phyloP scores from a whole-genome alignment of 768 basidiomycete species.

The Trichaptum fuscoviolaceum region DNA sequence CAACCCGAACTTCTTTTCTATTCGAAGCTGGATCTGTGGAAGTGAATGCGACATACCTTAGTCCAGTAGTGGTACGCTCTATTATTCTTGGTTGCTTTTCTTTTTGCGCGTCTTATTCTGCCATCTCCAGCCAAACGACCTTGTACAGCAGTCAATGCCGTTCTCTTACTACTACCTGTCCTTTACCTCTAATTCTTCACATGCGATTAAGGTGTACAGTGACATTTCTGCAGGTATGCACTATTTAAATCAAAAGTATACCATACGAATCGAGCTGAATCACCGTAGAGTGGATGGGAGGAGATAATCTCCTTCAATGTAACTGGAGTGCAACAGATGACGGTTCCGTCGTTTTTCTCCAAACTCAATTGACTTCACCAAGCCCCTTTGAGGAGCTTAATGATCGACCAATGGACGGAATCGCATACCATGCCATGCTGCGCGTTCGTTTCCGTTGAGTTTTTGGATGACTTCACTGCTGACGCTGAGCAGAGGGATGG shows the following conservation, averaged over 20 bases:
- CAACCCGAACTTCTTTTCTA: slow-evolving; percentile 10
- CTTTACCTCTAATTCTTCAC: slow-evolving; percentile 27
- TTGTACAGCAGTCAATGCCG: slow-evolving; percentile 24
- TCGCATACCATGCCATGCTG: not conserved
- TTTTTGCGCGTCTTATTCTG: too few species aligned
- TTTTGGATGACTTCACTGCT: too few species aligned
- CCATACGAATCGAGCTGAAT: too few species aligned
- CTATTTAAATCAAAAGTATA: too few species aligned
- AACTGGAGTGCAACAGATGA: not conserved
- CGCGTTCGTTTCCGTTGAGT: too few species aligned
- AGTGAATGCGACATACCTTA: slow-evolving; percentile 15
- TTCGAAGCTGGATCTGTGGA: slow-evolving; percentile 11
- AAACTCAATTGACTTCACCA: not conserved
- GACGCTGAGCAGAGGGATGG: too few species aligned
- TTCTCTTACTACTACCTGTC: slow-evolving; percentile 31
- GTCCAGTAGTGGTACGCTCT: slow-evolving; percentile 9
- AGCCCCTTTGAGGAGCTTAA: not conserved
- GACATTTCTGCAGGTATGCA: slow-evolving; percentile 27
- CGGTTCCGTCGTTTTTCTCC: not conserved
- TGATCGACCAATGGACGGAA: not conserved
- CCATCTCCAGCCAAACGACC: slow-evolving; percentile 9
- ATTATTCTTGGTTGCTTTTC: too few species aligned
- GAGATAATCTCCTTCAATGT: not conserved
- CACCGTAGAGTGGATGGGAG: not conserved
- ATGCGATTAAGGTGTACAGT: slow-evolving; percentile 31